Conservation (phyloP, 2,329 filamentous ascomycete genomes). For the Botrytis cinerea region DNA sequence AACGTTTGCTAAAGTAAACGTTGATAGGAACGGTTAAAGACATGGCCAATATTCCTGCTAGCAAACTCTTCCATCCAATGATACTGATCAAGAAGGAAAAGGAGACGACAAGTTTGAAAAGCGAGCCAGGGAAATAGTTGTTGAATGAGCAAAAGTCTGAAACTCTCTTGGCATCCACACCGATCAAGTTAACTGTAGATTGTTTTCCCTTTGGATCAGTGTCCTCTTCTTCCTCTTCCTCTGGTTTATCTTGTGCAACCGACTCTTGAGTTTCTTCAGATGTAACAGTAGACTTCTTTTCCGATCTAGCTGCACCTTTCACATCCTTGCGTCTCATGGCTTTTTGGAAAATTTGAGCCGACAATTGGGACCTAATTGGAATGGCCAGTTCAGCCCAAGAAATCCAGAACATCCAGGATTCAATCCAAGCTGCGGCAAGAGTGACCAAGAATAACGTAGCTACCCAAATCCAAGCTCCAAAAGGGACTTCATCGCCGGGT, state of each 20-base stretch:
- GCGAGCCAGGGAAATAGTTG: slow-evolving; percentile 62
- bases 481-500: slow-evolving; percentile 48
- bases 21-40: slow-evolving; percentile 68
- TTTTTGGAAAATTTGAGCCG: slow-evolving; percentile 74
- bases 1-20: slow-evolving; percentile 64
- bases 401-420: slow-evolving; percentile 68
- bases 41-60: slow-evolving; percentile 66
- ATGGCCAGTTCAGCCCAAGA: slow-evolving; percentile 63
- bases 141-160: slow-evolving; percentile 68
- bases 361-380: slow-evolving; percentile 68
- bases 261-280: slow-evolving; percentile 33
- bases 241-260: slow-evolving; percentile 37
- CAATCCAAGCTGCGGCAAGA: slow-evolving; percentile 56
- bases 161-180: slow-evolving; percentile 72
- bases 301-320: slow-evolving; percentile 58
- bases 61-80: slow-evolving; percentile 69
- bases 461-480: slow-evolving; percentile 68
- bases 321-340: slow-evolving; percentile 76
- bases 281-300: slow-evolving; percentile 42
- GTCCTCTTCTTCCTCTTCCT: slow-evolving; percentile 45
- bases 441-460: slow-evolving; percentile 62
- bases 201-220: slow-evolving; percentile 63
- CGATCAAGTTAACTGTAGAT: slow-evolving; percentile 74
- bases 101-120: slow-evolving; percentile 65
- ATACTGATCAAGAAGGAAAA: slow-evolving; percentile 67